Base-by-base conservation (phyloP, 192 early-diverging fungal genomes). In the Spizellomyces sp. region DNA sequence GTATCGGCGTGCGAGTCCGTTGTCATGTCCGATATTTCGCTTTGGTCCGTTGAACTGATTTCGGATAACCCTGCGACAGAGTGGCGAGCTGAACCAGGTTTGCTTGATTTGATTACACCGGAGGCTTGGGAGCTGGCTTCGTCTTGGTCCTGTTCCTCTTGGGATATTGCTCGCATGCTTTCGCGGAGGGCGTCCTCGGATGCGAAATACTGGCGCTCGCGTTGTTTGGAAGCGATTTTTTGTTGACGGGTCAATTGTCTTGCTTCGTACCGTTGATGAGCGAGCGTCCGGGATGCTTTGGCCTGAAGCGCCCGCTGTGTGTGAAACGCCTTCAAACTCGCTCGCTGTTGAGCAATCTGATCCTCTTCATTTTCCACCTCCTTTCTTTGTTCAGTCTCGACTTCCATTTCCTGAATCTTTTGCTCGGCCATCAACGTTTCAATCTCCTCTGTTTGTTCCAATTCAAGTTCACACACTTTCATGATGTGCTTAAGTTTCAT, bases 391-490 rank as follows among this genome's bases (percentile, higher is more conserved):
- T 67, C 64, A 8, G 55, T 48, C 48, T 76, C 75, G 10, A 76
- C 56, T 50, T 76, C 75, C 19, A 76, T 61, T 48, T 76, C 75
- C 45, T 76, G 75, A 9, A 76, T 58, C 46, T 76, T 76, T 46
- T 76, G 75, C 10, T 76, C 75, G 9, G 75, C 67, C 41, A 71
- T 27, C 42, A 71, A 21, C 4, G 58, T 76, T 48, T 76, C 67
- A 22, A 17, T 59, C 55, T 64, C 69, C 10, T 66, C 69, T 6
- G 48, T 50, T 21, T 77, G 69, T 8, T 59, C 75, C 10, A 77
- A 46, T 58, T 77, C 75, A 27, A 71, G 22, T 19, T 71, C 69
- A 46, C 63, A 67, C 15, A 67, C 21, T 48, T 77, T 66, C 14
- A 45, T 71, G 27, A 77, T 71, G 52, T 77, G 75, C 64, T 77